Percentiles rank a stretch among this genome's conserved stretches.
These are phyloP conservation scores for Rhizomucor pusillus DNA, from an alignment of 371 early-diverging fungal genomes.

Conservation along the genomic window DNA sequence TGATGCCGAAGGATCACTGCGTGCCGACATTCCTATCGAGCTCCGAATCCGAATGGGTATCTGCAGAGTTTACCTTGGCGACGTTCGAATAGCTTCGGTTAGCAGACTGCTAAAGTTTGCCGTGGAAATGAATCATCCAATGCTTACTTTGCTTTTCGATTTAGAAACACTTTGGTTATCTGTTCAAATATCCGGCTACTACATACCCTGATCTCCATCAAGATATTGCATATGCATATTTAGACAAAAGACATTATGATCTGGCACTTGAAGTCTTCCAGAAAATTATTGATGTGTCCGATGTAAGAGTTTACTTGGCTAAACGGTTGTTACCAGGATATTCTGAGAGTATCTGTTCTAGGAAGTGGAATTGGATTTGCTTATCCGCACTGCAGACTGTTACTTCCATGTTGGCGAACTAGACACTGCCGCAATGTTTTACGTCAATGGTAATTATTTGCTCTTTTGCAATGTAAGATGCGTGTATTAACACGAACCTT, in stretches of 20 bases:
- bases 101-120: neutral
- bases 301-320: slow-evolving; percentile 31
- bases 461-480: neutral
- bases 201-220: slow-evolving; percentile 77
- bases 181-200: slow-evolving; percentile 51
- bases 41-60: slow-evolving; percentile 83
- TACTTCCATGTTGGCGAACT: slow-evolving; percentile 69
- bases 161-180: slow-evolving; percentile 67
- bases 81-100: slow-evolving; percentile 67
- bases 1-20: slow-evolving; percentile 21
- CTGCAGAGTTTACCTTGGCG: slow-evolving; percentile 73
- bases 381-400: slow-evolving; percentile 66
- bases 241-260: slow-evolving; percentile 65
- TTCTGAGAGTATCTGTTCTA: no score
- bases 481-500: neutral
- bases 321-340: neutral
- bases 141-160: neutral
- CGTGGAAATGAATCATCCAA: neutral
- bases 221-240: slow-evolving; percentile 82
- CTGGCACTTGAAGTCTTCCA: slow-evolving; percentile 64
- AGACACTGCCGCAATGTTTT: slow-evolving; percentile 63
- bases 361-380: slow-evolving; percentile 46
- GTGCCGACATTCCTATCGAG: slow-evolving; percentile 71
- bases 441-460: slow-evolving; percentile 32
- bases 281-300: slow-evolving; percentile 52